Percentiles rank a stretch among this genome's conserved stretches.
Evolutionary conservation across 2,329 filamentous ascomycete species (phyloP).

Genomic region (Lachnellula willkommii): DNA sequence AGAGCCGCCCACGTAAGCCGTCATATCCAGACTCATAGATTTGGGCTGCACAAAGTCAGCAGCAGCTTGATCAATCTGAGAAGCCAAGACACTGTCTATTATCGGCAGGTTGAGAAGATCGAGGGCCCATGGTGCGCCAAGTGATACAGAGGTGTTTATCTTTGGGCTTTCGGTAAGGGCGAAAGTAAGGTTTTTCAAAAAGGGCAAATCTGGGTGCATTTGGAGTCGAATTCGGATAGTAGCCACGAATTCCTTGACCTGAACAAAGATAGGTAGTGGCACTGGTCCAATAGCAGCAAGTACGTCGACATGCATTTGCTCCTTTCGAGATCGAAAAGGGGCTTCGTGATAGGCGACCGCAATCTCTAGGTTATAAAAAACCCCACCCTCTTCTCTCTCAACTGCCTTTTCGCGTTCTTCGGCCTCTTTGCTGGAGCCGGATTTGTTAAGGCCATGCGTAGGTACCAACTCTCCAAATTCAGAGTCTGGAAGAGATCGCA

Average conservation of each 20-base stretch:
- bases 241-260: slow-evolving; percentile 20
- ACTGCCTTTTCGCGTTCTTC: slow-evolving; percentile 14
- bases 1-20: slow-evolving; percentile 16
- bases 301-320: slow-evolving; percentile 19
- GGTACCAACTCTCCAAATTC: slow-evolving; percentile 20
- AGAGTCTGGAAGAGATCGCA: slow-evolving; percentile 20
- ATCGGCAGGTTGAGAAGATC: slow-evolving; percentile 19
- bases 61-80: slow-evolving; percentile 16
- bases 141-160: slow-evolving; percentile 14
- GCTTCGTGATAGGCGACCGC: slow-evolving; percentile 18
- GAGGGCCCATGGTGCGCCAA: slow-evolving; percentile 18
- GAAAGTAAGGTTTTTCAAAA: slow-evolving; percentile 19
- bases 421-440: slow-evolving; percentile 6
- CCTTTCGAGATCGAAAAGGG: slow-evolving; percentile 16
- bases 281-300: slow-evolving; percentile 17
- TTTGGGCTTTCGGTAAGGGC: slow-evolving; percentile 18
- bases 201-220: slow-evolving; percentile 20
- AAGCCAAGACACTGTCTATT: slow-evolving; percentile 13
- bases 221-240: slow-evolving; percentile 17
- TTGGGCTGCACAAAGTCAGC: slow-evolving; percentile 18
- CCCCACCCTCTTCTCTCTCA: slow-evolving; percentile 15
- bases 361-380: slow-evolving; percentile 20
- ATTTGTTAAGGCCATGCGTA: slow-evolving; percentile 12
- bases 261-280: slow-evolving; percentile 14
- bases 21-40: slow-evolving; percentile 21